Percentiles rank a stretch among this genome's conserved stretches.
Conservation (phyloP, 2,329 filamentous ascomycete genomes). For the Trichoderma hamatum region DNA sequence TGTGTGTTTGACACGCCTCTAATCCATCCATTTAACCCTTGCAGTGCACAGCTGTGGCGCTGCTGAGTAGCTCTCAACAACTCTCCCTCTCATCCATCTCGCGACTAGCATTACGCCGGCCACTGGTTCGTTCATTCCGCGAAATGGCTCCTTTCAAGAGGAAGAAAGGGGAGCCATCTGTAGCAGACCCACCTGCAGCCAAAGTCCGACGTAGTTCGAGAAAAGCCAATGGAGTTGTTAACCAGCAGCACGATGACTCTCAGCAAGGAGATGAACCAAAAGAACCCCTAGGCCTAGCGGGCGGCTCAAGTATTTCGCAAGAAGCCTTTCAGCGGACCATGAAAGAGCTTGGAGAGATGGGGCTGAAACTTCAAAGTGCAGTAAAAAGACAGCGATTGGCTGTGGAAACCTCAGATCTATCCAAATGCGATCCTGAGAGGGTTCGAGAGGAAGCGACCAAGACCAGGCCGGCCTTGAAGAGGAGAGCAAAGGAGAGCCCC, state of each 20-base stretch:
- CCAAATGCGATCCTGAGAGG: conserved; percentile 18
- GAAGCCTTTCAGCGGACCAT: conserved; percentile 46
- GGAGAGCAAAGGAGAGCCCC: not conserved
- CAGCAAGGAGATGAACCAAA: not conserved
- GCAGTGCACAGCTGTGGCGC: not conserved
- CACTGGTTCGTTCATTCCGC: not conserved
- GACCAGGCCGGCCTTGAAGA: not conserved
- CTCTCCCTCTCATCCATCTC: not conserved
- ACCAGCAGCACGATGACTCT: conserved; percentile 17
- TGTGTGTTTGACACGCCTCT: not conserved
- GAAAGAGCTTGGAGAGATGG: conserved; percentile 54
- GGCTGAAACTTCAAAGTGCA: conserved; percentile 47
- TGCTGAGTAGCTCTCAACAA: conserved; percentile 6
- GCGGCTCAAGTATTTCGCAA: not conserved
- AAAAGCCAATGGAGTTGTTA: conserved; percentile 29
- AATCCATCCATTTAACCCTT: not conserved
- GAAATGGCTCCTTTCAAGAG: conserved; percentile 47
- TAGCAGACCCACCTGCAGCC: conserved; percentile 31
- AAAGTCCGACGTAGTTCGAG: conserved; percentile 36
- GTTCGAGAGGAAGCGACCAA: conserved; percentile 17
- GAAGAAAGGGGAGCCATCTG: conserved; percentile 38
- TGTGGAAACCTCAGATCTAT: conserved; percentile 46
- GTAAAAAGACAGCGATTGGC: conserved; percentile 52
- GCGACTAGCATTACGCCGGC: not conserved
- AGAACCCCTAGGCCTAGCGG: not conserved